A percentile compares a stretch with the other conserved stretches of the same genome.
These are phyloP conservation scores for Venturia pyrina DNA, from an alignment of 2,329 filamentous ascomycete genomes.

Conservation along the genomic window DNA sequence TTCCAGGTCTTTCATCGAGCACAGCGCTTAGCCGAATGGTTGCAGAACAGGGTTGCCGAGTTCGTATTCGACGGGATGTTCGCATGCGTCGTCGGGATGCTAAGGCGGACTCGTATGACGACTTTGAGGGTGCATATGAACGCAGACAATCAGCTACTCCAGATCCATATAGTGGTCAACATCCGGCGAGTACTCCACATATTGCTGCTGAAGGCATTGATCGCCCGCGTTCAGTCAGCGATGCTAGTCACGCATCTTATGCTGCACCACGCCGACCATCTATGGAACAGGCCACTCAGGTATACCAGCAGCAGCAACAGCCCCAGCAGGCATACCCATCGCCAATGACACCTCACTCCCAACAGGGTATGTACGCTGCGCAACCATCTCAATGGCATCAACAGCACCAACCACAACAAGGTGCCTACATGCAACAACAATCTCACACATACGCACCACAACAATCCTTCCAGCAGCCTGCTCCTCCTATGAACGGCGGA, in stretches of 20 bases:
- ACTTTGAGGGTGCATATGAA: conserved; percentile 41
- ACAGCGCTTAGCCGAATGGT: conserved; percentile 82
- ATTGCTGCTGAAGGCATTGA: conserved; percentile 27
- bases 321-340: conserved; percentile 24
- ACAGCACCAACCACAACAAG: conserved; percentile 15
- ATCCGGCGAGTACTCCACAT: conserved; percentile 22
- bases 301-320: conserved; percentile 20
- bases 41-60: conserved; percentile 91
- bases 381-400: conserved; percentile 22
- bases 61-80: conserved; percentile 88
- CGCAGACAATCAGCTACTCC: conserved; percentile 41
- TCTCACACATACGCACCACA: conserved; percentile 12
- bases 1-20: conserved; percentile 85
- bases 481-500: not conserved
- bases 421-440: conserved; percentile 23
- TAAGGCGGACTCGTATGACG: conserved; percentile 44
- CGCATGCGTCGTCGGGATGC: conserved; percentile 70
- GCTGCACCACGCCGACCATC: conserved; percentile 32
- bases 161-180: conserved; percentile 35
- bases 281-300: conserved; percentile 33
- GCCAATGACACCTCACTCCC: conserved; percentile 30
- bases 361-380: conserved; percentile 26
- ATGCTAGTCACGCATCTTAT: conserved; percentile 37
- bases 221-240: conserved; percentile 52
- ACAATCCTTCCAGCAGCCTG: conserved; percentile 13